Conservation (phyloP, 169 alveolate genomes). For the Theileria annulata region DNA sequence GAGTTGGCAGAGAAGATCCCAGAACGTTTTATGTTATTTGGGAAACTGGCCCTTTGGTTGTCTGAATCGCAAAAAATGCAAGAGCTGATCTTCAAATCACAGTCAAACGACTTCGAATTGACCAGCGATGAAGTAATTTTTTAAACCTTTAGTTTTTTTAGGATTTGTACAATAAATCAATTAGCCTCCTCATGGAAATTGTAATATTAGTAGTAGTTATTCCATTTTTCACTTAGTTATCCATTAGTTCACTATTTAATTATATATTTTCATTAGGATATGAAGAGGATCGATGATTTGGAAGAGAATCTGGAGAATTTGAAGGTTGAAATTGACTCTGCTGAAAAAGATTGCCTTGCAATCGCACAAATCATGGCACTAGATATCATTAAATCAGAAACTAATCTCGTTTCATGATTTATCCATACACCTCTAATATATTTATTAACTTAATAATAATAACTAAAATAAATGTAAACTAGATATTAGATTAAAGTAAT, state of each 20-base stretch:
- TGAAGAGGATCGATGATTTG: slow-evolving; percentile 39
- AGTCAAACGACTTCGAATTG: neutral
- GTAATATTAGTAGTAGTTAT: neutral
- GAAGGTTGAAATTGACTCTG: slow-evolving; percentile 37
- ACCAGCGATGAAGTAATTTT: neutral
- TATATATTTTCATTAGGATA: slow-evolving; percentile 27
- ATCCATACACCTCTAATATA: too few relatives aligned
- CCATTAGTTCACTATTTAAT: neutral
- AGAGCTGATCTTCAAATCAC: slow-evolving; percentile 20
- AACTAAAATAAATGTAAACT: neutral
- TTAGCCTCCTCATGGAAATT: slow-evolving; percentile 30
- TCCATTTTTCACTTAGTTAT: neutral
- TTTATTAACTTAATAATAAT: too few relatives aligned
- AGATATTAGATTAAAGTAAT: neutral
- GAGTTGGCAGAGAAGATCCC: slow-evolving; percentile 44
- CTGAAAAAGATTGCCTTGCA: slow-evolving; percentile 63
- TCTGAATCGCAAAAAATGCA: slow-evolving; percentile 43
- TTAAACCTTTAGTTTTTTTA: neutral
- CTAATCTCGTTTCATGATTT: neutral
- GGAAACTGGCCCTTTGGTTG: slow-evolving; percentile 44
- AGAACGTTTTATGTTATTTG: slow-evolving; percentile 35
- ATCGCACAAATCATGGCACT: slow-evolving; percentile 25
- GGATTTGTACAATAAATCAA: slow-evolving; percentile 28
- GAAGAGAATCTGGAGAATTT: slow-evolving; percentile 32
- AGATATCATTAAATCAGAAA: slow-evolving; percentile 26